phyloP scores from a whole-genome alignment of 208 protist genomes.

The Crithidia sp. region DNA sequence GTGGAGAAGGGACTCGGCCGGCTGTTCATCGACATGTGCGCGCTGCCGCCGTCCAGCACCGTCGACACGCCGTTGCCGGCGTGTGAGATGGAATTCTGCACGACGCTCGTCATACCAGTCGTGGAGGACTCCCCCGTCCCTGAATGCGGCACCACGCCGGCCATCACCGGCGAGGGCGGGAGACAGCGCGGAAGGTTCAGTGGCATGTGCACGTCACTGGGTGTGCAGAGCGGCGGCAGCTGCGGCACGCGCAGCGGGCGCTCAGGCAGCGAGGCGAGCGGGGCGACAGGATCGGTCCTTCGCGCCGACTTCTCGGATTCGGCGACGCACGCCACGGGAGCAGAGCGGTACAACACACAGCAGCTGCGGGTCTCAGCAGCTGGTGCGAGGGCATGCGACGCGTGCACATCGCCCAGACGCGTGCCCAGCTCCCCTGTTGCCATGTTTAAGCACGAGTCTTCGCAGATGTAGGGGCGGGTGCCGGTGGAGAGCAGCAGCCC shows the following conservation, averaged over 20 bases:
- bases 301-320: neutral
- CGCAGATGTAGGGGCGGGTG: constrained; percentile 15
- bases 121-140: neutral
- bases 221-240: neutral
- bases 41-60: neutral
- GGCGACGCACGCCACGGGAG: neutral
- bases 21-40: no score
- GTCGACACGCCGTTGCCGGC: neutral
- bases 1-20: no score
- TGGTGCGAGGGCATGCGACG: no score
- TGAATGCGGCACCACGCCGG: neutral
- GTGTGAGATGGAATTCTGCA: neutral
- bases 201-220: neutral
- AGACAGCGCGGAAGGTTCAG: neutral
- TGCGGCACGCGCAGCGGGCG: neutral
- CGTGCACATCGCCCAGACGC: no score
- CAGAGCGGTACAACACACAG: no score
- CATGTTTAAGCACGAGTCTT: neutral
- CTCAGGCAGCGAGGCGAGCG: no score
- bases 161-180: neutral
- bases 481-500: constrained; percentile 5
- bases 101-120: neutral
- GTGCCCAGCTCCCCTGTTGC: no score
- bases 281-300: no score
- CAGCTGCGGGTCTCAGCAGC: no score